phyloP scores from a whole-genome alignment of 306 rosid species.

The Vicia faba region DNA sequence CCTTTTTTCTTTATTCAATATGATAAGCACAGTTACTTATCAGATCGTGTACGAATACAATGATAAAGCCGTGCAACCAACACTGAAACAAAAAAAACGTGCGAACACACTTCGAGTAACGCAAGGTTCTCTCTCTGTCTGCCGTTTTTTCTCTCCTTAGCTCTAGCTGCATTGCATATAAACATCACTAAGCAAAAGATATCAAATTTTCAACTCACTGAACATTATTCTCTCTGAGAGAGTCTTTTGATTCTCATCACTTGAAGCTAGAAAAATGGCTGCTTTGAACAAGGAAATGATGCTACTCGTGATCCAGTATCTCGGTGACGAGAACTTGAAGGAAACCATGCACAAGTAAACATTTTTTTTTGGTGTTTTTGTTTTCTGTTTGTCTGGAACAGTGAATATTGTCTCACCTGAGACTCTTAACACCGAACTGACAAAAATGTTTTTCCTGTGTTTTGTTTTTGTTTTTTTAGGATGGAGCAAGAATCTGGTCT shows the following conservation, averaged over 20 bases:
- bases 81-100: too few species aligned
- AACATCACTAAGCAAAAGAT: not conserved
- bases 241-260: conserved; percentile 15
- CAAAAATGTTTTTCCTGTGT: not conserved
- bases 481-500: conserved; percentile 73
- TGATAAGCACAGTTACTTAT: too few species aligned
- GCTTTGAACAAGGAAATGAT: conserved; percentile 70
- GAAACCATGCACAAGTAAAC: conserved; percentile 73
- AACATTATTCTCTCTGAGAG: not conserved
- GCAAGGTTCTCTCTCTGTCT: too few species aligned
- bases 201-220: not conserved
- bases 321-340: conserved; percentile 67
- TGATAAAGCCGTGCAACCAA: too few species aligned
- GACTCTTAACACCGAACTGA: too few species aligned
- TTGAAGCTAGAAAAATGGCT: conserved; percentile 47
- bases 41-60: too few species aligned
- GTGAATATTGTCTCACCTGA: too few species aligned
- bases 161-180: not conserved
- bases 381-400: not conserved
- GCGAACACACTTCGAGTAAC: too few species aligned
- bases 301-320: conserved; percentile 75
- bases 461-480: conserved; percentile 39
- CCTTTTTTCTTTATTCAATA: too few species aligned
- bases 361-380: not conserved
- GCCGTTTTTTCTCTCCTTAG: too few species aligned